These are phyloP conservation scores for Solanum hybrid DNA, from an alignment of 305 asterid species.

Conservation along the genomic window DNA sequence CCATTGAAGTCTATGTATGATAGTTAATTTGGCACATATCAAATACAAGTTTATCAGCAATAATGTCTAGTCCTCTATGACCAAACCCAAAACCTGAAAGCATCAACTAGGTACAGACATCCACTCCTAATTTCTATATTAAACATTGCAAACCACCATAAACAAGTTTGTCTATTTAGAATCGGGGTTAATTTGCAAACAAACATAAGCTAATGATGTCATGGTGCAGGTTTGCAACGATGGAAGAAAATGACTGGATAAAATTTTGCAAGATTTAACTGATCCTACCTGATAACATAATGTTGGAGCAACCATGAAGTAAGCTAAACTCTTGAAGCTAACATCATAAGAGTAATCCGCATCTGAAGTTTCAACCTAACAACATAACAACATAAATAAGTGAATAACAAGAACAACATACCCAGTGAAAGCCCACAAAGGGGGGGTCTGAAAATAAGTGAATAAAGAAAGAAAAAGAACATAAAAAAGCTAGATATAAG, in stretches of 20 bases:
- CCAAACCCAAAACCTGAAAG: not conserved
- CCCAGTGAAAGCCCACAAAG: not conserved
- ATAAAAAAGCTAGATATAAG: not conserved
- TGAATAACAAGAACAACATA: not conserved
- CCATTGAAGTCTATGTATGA: not conserved
- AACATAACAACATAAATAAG: constrained; percentile 10
- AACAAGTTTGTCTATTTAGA: not conserved
- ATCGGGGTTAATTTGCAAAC: not conserved
- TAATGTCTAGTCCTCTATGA: not conserved
- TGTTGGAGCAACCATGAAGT: constrained; percentile 84
- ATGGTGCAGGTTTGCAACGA: not conserved
- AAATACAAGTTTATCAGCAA: not conserved
- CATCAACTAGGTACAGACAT: not conserved
- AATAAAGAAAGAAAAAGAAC: constrained; percentile 6
- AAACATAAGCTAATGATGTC: not conserved
- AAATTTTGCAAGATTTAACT: not conserved
- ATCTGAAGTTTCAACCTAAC: constrained; percentile 46
- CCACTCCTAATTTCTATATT: not conserved
- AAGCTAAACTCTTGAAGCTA: constrained; percentile 52
- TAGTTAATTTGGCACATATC: not conserved
- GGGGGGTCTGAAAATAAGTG: not conserved
- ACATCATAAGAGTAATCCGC: constrained; percentile 51
- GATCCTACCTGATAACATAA: constrained; percentile 70
- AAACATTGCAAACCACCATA: not conserved
- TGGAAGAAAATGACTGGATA: not conserved